Evolutionary conservation across 768 basidiomycete genomes (phyloP), one percentile per base, ranked within the genome.

Genomic region (Cytidiella melzeri): DNA sequence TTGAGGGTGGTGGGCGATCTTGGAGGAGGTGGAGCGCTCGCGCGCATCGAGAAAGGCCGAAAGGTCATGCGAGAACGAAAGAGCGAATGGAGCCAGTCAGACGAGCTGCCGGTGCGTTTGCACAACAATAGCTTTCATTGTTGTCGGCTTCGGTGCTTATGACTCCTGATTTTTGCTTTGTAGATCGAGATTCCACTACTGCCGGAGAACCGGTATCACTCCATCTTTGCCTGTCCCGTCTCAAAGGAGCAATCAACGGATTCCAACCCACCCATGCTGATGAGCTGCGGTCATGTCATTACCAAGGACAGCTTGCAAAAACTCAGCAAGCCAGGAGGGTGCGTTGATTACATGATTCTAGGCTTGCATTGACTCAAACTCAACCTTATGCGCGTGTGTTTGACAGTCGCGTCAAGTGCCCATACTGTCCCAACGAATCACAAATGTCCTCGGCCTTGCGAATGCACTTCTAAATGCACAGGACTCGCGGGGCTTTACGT

Each of bases 161-260:
- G 10, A 6, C 18, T 41, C 39, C 51, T 6, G 44, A 28, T 37
- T 24, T 38, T 50, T 41, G 43, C 38, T 27, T 36, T 44, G 1
- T 56, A 98, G 95, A 93, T 99, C 58, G 95, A 97, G 69, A 90
- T 98, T 55, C 90, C 90, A 1, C 64, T 98, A 10, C 80, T 87
- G 1, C 74, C 89, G 1, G 83, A 88, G 55, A 87, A 94, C 60
- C 77, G 92, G 24, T 98, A 94, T 67, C 96, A 99, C 65, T 96
- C 94, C 1, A 87, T 98, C 50, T 98, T 99, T 65, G 84, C 92
- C 41, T 99, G 96, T 66, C 91, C 96, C 0, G 96, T 99, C 19
- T 95, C 92, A 7, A 98, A 97, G 68, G 95, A 98, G 60, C 95
- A 96, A 68, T 84, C 92, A 20, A 94, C 90, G 3, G 87, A 91